Evolutionary conservation across 2,329 filamentous ascomycete species (phyloP).

Genomic region (Lasiodiplodia sp.): DNA sequence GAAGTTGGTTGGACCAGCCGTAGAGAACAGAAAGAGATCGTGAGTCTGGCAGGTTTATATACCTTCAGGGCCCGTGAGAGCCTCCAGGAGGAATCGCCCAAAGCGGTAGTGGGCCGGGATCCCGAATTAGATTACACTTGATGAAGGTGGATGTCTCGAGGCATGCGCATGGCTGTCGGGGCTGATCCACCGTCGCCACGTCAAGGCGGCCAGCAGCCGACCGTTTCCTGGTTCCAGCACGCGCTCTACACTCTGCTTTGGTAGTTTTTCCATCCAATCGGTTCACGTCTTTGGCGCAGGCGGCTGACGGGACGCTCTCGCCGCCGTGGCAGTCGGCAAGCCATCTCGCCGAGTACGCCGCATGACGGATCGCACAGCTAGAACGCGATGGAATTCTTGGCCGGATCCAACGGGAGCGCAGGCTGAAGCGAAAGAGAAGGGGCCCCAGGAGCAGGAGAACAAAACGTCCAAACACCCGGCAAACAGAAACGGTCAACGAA

Average conservation of each 20-base stretch:
- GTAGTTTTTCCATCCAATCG: constrained; percentile 25
- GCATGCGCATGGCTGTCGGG: constrained; percentile 11
- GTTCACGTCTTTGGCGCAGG: not conserved
- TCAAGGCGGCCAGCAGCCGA: constrained; percentile 14
- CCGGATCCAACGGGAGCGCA: not conserved
- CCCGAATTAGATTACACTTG: constrained; percentile 27
- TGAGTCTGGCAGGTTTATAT: constrained; percentile 21
- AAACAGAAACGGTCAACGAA: constrained; percentile 12
- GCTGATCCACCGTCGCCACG: constrained; percentile 20
- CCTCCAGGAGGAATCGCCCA: constrained; percentile 14
- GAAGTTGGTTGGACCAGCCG: constrained; percentile 29
- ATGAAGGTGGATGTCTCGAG: constrained; percentile 15
- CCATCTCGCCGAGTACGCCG: constrained; percentile 11
- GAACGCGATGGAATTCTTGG: not conserved
- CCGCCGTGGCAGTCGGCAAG: constrained; percentile 18
- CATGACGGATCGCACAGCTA: not conserved
- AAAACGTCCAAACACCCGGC: not conserved
- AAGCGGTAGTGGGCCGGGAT: constrained; percentile 11
- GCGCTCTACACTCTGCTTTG: constrained; percentile 2
- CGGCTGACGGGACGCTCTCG: not conserved
- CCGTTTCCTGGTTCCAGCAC: constrained; percentile 23
- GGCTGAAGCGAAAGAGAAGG: constrained; percentile 15
- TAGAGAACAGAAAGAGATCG: constrained; percentile 14
- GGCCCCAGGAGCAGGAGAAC: not conserved
- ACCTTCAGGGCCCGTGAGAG: constrained; percentile 11